Evolutionary conservation across 345 rosid genomes (phyloP).

Genomic region (Pistacia integerrima): DNA sequence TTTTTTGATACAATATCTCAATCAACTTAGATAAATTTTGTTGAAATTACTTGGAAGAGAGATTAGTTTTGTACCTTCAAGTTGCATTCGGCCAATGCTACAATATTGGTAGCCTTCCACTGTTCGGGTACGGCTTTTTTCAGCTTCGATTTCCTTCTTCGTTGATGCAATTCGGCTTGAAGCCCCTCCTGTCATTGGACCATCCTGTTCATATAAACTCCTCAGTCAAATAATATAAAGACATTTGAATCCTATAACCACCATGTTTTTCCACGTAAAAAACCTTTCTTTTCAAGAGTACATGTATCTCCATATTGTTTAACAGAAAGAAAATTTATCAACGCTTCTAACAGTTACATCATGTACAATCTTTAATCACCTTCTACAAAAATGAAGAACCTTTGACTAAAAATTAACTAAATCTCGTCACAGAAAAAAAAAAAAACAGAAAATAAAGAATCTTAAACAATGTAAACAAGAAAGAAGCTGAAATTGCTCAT

Average conservation of each 20-base stretch:
- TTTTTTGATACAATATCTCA: not conserved
- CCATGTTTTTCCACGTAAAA: not conserved
- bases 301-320: too few relatives aligned
- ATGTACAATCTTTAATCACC: not conserved
- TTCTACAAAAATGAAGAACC: not conserved
- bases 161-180: not conserved
- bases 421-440: not conserved
- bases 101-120: conserved; percentile 20
- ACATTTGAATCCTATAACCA: not conserved
- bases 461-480: too few relatives aligned
- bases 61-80: conserved; percentile 55
- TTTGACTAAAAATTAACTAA: too few relatives aligned
- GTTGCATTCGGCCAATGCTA: conserved; percentile 60
- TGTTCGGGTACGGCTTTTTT: too few relatives aligned
- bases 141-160: too few relatives aligned
- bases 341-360: not conserved
- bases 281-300: not conserved
- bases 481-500: not conserved
- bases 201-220: too few relatives aligned
- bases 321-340: too few relatives aligned
- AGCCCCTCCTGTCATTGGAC: conserved; percentile 20
- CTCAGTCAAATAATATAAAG: too few relatives aligned
- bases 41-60: not conserved
- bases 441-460: too few relatives aligned
- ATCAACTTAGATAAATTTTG: not conserved